A percentile compares a stretch with the other conserved stretches of the same genome.
Conservation (phyloP, 805 yeast genomes). For the Candida pseudoglaebosa region DNA sequence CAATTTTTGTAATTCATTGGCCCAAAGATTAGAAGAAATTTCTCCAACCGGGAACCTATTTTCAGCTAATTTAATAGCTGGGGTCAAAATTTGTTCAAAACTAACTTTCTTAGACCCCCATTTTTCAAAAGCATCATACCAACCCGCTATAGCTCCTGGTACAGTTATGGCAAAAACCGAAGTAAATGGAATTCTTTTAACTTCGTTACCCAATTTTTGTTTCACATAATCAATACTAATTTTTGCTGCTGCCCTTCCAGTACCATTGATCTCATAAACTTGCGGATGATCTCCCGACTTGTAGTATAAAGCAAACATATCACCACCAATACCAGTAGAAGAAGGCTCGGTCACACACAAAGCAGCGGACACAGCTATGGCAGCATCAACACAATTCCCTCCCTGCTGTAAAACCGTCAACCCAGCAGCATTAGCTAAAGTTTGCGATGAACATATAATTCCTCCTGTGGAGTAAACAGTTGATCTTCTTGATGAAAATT, state of each 20-base stretch:
- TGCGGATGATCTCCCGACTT: slow-evolving; percentile 23
- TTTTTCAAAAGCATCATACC: slow-evolving; percentile 62
- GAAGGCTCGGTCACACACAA: slow-evolving; percentile 54
- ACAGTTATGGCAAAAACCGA: slow-evolving; percentile 64
- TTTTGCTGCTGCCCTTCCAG: slow-evolving; percentile 62
- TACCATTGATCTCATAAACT: slow-evolving; percentile 69
- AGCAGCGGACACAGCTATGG: slow-evolving; percentile 56
- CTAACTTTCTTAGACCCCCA: slow-evolving; percentile 74
- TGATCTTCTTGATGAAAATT: slow-evolving; percentile 60
- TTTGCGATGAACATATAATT: slow-evolving; percentile 72
- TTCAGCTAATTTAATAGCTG: slow-evolving; percentile 68
- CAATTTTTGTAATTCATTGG: slow-evolving; percentile 35
- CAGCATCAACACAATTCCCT: slow-evolving; percentile 70
- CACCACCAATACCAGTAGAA: slow-evolving; percentile 66
- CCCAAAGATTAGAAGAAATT: slow-evolving; percentile 52
- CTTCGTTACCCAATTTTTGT: slow-evolving; percentile 33
- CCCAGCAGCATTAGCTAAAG: slow-evolving; percentile 74
- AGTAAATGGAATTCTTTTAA: slow-evolving; percentile 46
- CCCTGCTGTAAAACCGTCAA: slow-evolving; percentile 61
- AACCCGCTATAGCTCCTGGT: slow-evolving; percentile 79
- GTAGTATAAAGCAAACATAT: slow-evolving; percentile 62
- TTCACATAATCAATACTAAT: slow-evolving; percentile 47
- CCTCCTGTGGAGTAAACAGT: slow-evolving; percentile 72
- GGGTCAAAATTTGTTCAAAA: slow-evolving; percentile 53
- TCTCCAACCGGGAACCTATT: slow-evolving; percentile 63